phyloP scores from a whole-genome alignment of 495 filamentous ascomycete genomes.

The Lepraria neglecta region DNA sequence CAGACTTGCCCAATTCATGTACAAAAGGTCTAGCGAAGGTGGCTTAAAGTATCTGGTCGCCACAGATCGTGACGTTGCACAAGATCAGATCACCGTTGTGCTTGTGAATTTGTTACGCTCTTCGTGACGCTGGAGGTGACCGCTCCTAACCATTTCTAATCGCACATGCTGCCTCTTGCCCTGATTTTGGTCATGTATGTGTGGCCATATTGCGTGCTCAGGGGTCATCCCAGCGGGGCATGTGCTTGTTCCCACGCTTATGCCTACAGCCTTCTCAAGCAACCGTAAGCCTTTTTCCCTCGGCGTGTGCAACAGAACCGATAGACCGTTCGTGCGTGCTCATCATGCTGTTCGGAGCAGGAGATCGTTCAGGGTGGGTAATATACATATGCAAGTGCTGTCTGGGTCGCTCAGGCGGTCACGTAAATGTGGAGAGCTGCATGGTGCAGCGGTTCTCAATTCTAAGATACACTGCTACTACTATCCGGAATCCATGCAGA shows the following conservation, averaged over 20 bases:
- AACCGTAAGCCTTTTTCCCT: neutral
- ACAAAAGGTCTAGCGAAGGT: conserved; percentile 9
- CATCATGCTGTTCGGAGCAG: neutral
- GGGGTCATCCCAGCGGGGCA: neutral
- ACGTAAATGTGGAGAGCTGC: too few relatives aligned
- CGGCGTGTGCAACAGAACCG: neutral
- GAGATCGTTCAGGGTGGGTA: neutral
- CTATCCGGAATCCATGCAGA: neutral
- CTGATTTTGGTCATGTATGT: too few relatives aligned
- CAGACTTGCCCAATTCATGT: conserved; percentile 9
- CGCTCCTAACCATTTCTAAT: too few relatives aligned
- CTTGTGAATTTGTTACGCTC: too few relatives aligned
- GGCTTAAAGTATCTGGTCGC: neutral
- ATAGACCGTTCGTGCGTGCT: neutral
- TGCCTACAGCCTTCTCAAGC: neutral
- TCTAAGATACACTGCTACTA: conserved; percentile 6
- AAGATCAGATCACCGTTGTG: too few relatives aligned
- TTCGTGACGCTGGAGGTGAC: too few relatives aligned
- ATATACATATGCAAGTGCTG: conserved; percentile 1
- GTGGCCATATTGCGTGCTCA: neutral
- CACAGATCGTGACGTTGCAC: neutral
- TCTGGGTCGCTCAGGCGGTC: neutral
- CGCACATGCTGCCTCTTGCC: too few relatives aligned
- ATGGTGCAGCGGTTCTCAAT: neutral
- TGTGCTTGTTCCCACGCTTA: neutral